Evolutionary conservation across 148 eudicot species (phyloP).

Genomic region (Chenopodium quinoa): DNA sequence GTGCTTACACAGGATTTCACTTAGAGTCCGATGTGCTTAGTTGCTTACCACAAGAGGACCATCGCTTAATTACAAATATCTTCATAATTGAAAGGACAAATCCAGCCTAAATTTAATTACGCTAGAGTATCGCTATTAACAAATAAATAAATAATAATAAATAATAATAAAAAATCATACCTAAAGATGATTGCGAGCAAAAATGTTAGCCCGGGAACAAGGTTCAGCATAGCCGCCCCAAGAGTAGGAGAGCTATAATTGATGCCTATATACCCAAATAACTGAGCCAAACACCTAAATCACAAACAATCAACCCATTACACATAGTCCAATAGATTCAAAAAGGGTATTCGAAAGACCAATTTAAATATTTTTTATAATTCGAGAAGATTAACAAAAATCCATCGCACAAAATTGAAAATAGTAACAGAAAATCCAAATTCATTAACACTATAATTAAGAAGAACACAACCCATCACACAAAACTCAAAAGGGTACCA

Average conservation of each 20-base stretch:
- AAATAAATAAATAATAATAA: background rate
- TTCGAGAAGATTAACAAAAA: background rate
- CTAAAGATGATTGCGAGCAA: conserved; percentile 63
- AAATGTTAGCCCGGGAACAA: conserved; percentile 79
- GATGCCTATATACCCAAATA: conserved; percentile 59
- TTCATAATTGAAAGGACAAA: background rate
- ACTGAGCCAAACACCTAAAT: conserved; percentile 51
- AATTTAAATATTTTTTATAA: background rate
- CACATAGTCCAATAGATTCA: background rate
- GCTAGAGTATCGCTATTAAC: background rate
- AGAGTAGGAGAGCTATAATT: conserved; percentile 60
- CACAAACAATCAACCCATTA: background rate
- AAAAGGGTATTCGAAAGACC: background rate
- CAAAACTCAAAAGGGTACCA: background rate
- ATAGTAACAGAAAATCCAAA: conserved; percentile 8
- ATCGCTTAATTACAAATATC: background rate
- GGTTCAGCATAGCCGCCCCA: conserved; percentile 65
- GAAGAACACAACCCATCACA: background rate
- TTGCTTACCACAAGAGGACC: background rate
- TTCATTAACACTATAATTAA: background rate
- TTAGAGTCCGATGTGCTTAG: background rate
- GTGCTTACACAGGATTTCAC: background rate
- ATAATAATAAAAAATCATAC: conserved; percentile 27
- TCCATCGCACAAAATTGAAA: background rate
- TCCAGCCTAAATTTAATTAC: background rate